These are phyloP conservation scores for Globisporangium barbulae DNA, from an alignment of 352 stramenopile genomes.

Conservation along the genomic window DNA sequence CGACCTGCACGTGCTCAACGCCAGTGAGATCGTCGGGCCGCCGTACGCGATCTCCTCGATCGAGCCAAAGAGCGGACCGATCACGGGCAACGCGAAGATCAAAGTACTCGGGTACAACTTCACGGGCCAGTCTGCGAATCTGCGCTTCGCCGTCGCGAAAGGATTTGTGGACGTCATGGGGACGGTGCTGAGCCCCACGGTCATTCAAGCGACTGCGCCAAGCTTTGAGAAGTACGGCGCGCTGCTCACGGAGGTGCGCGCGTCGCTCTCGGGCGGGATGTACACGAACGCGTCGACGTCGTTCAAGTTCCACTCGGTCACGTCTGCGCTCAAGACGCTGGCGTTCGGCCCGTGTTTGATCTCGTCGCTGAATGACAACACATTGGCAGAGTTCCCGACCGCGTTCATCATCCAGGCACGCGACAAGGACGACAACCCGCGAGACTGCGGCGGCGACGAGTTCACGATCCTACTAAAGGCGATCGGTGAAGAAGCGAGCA, in stretches of 20 bases:
- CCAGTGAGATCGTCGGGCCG: slow-evolving; percentile 93
- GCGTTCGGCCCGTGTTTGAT: slow-evolving; percentile 92
- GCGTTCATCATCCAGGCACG: slow-evolving; percentile 91
- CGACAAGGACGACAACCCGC: slow-evolving; percentile 86
- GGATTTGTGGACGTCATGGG: slow-evolving; percentile 91
- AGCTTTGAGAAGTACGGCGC: slow-evolving; percentile 95
- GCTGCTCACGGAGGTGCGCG: slow-evolving; percentile 84
- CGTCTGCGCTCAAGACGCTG: slow-evolving; percentile 86
- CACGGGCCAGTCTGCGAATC: slow-evolving; percentile 68
- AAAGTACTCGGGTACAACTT: slow-evolving; percentile 94
- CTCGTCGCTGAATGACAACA: slow-evolving; percentile 53
- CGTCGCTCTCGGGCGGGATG: slow-evolving; percentile 87
- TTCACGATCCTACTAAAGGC: slow-evolving; percentile 81
- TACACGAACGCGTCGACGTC: slow-evolving; percentile 90
- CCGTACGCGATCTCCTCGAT: slow-evolving; percentile 94
- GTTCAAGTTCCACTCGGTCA: slow-evolving; percentile 94
- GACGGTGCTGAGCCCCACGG: slow-evolving; percentile 77
- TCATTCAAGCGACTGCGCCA: slow-evolving; percentile 89
- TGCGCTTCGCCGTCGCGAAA: slow-evolving; percentile 93
- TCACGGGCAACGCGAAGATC: slow-evolving; percentile 92
- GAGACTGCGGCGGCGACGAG: slow-evolving; percentile 94
- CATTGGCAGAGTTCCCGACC: slow-evolving; percentile 67
- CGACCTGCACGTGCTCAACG: slow-evolving; percentile 91
- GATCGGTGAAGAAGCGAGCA: slow-evolving; percentile 31
- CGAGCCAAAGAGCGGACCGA: slow-evolving; percentile 88